These are phyloP conservation scores for Melampsora larici-populina DNA, from an alignment of 1,284 basidiomycete species.

Conservation along the genomic window DNA sequence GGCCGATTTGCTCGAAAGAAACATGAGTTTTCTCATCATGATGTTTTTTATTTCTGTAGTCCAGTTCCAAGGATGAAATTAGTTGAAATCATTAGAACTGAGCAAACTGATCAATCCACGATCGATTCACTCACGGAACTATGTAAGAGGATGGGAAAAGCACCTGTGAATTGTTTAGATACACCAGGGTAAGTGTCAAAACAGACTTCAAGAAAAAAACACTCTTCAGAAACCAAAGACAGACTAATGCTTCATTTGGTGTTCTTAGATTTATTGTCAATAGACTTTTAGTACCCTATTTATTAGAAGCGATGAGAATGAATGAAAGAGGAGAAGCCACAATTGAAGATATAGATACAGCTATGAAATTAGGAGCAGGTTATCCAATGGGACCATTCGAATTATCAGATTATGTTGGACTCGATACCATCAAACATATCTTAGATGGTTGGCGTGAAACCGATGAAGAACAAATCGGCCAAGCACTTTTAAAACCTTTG, in stretches of 20 bases:
- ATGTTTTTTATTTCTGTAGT: constrained; percentile 47
- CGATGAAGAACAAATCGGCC: constrained; percentile 53
- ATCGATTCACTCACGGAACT: constrained; percentile 58
- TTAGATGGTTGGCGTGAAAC: constrained; percentile 59
- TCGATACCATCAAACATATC: constrained; percentile 58
- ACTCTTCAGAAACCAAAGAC: neutral
- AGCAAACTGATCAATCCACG: constrained; percentile 58
- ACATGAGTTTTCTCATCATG: constrained; percentile 34
- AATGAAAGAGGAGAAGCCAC: constrained; percentile 62
- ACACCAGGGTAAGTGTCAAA: constrained; percentile 55
- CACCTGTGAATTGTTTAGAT: constrained; percentile 61
- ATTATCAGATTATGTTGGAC: constrained; percentile 60
- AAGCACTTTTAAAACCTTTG: constrained; percentile 57
- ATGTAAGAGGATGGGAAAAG: constrained; percentile 59
- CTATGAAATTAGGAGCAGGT: constrained; percentile 63
- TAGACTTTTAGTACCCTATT: constrained; percentile 53
- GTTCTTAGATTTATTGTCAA: constrained; percentile 59
- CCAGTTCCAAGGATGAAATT: constrained; percentile 60
- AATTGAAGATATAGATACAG: constrained; percentile 61
- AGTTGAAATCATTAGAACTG: constrained; percentile 60
- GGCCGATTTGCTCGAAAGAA: no score
- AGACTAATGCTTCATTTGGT: neutral
- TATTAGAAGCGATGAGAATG: constrained; percentile 59
- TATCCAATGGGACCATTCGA: constrained; percentile 59
- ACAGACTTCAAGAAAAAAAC: neutral